phyloP scores from a whole-genome alignment of 371 early-diverging fungal species.

The Dinochytrium kinnereticum region DNA sequence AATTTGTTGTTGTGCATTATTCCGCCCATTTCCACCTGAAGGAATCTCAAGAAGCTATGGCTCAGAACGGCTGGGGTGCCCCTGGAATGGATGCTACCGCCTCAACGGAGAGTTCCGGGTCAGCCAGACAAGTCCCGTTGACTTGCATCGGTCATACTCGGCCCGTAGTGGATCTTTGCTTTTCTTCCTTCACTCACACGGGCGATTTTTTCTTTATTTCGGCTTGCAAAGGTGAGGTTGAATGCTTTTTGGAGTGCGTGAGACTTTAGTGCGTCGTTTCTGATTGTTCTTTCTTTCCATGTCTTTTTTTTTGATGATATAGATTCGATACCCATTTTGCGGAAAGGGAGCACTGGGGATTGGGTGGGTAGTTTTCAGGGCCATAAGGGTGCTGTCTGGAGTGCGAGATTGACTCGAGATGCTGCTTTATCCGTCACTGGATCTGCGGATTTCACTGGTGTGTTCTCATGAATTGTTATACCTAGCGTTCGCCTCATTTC shows the following conservation, averaged over 20 bases:
- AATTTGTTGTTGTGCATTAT: no score
- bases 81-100: not conserved
- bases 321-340: constrained; percentile 87
- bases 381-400: constrained; percentile 92
- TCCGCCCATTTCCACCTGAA: no score
- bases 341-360: constrained; percentile 86
- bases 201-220: constrained; percentile 79
- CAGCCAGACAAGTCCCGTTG: constrained; percentile 57
- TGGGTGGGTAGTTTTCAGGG: constrained; percentile 87
- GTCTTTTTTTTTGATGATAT: constrained; percentile 9
- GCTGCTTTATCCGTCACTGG: constrained; percentile 82
- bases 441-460: constrained; percentile 86
- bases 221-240: constrained; percentile 81
- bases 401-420: constrained; percentile 76
- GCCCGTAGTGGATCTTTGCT: constrained; percentile 85
- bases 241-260: constrained; percentile 2
- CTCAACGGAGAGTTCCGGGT: constrained; percentile 22
- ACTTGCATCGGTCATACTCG: constrained; percentile 88
- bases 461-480: constrained; percentile 23
- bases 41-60: not conserved
- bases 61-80: constrained; percentile 5
- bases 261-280: not conserved
- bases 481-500: not conserved
- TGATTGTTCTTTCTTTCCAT: constrained; percentile 1
- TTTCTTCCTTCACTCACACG: constrained; percentile 67